Percentiles rank a stretch among this genome's conserved stretches.
These are phyloP conservation scores for Tulasnella sp. DNA, from an alignment of 768 basidiomycete species.

Conservation along the genomic window DNA sequence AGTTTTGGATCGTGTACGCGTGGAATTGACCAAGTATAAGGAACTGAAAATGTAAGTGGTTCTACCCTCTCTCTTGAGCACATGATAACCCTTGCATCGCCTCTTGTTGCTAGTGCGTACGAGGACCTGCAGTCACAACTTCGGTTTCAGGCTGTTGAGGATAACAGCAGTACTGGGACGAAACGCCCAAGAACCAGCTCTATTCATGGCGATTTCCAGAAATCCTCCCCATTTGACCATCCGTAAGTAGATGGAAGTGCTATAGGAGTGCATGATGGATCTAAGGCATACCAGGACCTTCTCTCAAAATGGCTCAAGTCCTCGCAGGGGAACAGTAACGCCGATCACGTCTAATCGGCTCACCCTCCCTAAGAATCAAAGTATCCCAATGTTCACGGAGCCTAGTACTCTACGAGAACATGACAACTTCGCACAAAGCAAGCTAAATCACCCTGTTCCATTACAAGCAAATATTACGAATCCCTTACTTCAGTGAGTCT, in stretches of 20 bases:
- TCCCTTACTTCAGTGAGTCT: conserved; percentile 2
- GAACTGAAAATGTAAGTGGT: conserved; percentile 40
- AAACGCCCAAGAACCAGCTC: neutral
- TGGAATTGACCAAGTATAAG: conserved; percentile 33
- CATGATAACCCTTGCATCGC: neutral
- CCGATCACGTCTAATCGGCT: conserved; percentile 51
- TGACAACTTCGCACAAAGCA: conserved; percentile 39
- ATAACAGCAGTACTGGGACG: neutral
- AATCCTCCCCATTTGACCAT: neutral
- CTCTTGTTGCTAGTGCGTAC: neutral
- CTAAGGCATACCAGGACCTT: neutral
- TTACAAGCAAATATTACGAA: conserved; percentile 21
- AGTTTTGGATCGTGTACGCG: conserved; percentile 40
- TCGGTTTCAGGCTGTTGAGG: too few relatives aligned
- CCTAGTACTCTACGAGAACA: conserved; percentile 27
- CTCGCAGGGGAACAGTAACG: conserved; percentile 44
- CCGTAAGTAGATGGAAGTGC: too few relatives aligned
- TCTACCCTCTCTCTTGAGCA: conserved; percentile 1
- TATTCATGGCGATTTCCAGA: neutral
- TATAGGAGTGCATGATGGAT: too few relatives aligned
- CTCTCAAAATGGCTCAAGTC: conserved; percentile 22
- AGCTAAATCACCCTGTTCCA: conserved; percentile 18
- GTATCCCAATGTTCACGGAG: conserved; percentile 31
- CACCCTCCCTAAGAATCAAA: conserved; percentile 52
- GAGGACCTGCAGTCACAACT: conserved; percentile 6